These are phyloP conservation scores for Gigaspora rosea DNA, from an alignment of 192 early-diverging fungal species.

Conservation along the genomic window DNA sequence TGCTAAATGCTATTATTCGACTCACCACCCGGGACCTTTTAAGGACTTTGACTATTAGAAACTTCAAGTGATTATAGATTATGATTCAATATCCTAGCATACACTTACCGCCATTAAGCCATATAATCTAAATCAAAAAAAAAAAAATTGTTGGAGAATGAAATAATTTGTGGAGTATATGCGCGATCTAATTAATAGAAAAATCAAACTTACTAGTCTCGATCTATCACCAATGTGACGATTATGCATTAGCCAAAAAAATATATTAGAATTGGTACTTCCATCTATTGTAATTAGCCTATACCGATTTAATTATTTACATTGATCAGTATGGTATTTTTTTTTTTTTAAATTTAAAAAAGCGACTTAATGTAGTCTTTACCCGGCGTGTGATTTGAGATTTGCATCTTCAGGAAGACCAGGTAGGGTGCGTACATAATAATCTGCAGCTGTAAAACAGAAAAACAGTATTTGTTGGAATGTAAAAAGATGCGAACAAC, in stretches of 20 bases:
- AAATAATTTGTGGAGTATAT: constrained; percentile 5
- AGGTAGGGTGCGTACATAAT: constrained; percentile 20
- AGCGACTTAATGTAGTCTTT: background rate
- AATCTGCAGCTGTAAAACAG: constrained; percentile 25
- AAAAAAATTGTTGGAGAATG: background rate
- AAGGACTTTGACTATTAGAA: background rate
- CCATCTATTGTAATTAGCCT: constrained; percentile 26
- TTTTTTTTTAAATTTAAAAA: constrained; percentile 15
- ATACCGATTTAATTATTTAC: background rate
- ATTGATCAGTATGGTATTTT: background rate
- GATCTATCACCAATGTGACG: constrained; percentile 28
- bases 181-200: background rate
- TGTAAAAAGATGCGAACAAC: background rate
- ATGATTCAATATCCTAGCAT: background rate
- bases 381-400: constrained; percentile 25
- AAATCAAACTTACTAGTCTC: constrained; percentile 22
- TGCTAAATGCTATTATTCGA: background rate
- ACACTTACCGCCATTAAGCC: constrained; percentile 61
- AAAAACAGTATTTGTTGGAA: background rate
- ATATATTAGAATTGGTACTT: constrained; percentile 22
- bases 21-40: constrained; percentile 15
- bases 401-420: constrained; percentile 21
- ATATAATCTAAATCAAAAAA: constrained; percentile 49
- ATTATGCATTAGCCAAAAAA: constrained; percentile 35
- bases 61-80: background rate